Evolutionary conservation across 2,329 filamentous ascomycete species (phyloP).

Genomic region (Alternaria arbusti): DNA sequence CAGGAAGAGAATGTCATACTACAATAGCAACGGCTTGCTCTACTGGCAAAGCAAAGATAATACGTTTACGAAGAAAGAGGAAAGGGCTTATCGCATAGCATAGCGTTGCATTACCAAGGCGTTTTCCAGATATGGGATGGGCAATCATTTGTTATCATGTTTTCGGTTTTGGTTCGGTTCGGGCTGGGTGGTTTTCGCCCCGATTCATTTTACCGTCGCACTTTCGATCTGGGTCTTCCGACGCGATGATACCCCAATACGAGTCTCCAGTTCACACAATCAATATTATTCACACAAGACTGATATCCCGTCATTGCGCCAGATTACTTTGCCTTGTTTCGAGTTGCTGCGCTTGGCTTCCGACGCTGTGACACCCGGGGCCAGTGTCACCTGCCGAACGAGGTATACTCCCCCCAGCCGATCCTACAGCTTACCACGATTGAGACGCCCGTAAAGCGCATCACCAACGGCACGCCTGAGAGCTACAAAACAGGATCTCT

Average conservation of each 20-base stretch:
- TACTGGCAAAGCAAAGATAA: background rate
- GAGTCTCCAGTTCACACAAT: slow-evolving; percentile 12
- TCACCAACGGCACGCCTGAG: background rate
- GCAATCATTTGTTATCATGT: background rate
- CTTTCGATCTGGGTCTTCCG: slow-evolving; percentile 24
- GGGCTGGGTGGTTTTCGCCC: slow-evolving; percentile 1
- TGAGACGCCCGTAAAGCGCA: background rate
- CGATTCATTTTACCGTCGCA: slow-evolving; percentile 1
- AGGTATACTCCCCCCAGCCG: background rate
- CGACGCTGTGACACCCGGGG: background rate
- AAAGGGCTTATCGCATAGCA: slow-evolving; percentile 18
- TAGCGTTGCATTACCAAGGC: slow-evolving; percentile 34
- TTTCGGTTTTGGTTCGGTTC: slow-evolving; percentile 1
- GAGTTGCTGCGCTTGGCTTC: background rate
- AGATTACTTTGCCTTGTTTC: background rate
- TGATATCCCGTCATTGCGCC: background rate
- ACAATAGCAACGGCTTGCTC: background rate
- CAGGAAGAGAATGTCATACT: slow-evolving; percentile 40
- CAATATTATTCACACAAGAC: background rate
- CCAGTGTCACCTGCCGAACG: background rate
- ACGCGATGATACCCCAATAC: slow-evolving; percentile 31
- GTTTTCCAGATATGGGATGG: slow-evolving; percentile 13
- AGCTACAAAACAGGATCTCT: background rate
- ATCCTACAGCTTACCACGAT: background rate
- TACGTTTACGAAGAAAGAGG: slow-evolving; percentile 2